Conservation (phyloP, 805 yeast species). For the Nakazawaea wickerhamii region DNA sequence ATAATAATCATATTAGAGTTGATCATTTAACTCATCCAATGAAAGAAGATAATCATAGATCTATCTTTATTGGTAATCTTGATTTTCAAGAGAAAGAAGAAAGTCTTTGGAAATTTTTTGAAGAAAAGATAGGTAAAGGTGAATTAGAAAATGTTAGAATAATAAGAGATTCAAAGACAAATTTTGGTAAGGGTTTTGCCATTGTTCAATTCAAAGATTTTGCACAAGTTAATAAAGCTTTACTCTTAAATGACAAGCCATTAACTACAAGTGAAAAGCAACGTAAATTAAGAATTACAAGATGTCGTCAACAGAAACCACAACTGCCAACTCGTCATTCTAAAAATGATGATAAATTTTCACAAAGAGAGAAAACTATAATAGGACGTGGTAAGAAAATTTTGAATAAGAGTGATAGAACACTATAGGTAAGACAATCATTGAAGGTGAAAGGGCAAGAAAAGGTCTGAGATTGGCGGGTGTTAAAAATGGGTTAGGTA, state of each 20-base stretch:
- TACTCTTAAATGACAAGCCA: slow-evolving; percentile 69
- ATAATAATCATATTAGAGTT: slow-evolving; percentile 75
- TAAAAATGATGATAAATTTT: slow-evolving; percentile 28
- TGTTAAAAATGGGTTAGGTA: slow-evolving; percentile 49
- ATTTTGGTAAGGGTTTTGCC: slow-evolving; percentile 96
- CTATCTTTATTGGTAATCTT: slow-evolving; percentile 88
- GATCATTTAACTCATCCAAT: slow-evolving; percentile 93
- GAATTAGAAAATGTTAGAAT: slow-evolving; percentile 85
- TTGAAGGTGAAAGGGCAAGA: slow-evolving; percentile 77
- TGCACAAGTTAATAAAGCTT: slow-evolving; percentile 72
- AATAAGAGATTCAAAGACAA: slow-evolving; percentile 87
- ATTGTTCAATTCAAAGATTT: slow-evolving; percentile 82
- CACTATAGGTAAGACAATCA: slow-evolving; percentile 50
- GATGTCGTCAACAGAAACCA: slow-evolving; percentile 34
- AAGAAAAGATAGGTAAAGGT: slow-evolving; percentile 42
- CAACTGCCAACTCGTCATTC: slow-evolving; percentile 1
- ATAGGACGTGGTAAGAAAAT: slow-evolving; percentile 75
- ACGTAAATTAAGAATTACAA: slow-evolving; percentile 69
- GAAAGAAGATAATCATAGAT: slow-evolving; percentile 74
- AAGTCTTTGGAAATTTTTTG: slow-evolving; percentile 77
- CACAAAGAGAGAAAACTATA: slow-evolving; percentile 66
- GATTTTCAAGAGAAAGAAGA: slow-evolving; percentile 94
- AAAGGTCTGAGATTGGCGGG: slow-evolving; percentile 62
- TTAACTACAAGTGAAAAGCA: slow-evolving; percentile 32
- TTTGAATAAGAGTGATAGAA: slow-evolving; percentile 78